Base-by-base conservation (phyloP, 345 rosid species). In the Rubroshorea leprosula region DNA sequence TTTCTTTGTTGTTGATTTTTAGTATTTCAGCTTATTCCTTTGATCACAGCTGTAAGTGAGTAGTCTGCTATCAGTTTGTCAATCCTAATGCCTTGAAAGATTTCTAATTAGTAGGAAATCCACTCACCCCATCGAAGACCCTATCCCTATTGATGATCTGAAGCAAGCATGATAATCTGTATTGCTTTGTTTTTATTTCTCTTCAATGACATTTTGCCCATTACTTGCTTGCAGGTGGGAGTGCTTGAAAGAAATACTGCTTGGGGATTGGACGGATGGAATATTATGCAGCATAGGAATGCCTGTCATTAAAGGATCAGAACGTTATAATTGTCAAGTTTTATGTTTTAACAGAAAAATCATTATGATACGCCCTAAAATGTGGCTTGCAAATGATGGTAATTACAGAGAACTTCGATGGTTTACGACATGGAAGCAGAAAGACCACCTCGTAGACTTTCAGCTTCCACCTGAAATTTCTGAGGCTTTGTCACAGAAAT, bases 341-440 rank as follows among this genome's bases (percentile, higher is more conserved):
- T 68, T 89, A 9, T 93, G 99, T 66, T 73, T 87, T 68, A 82
- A 93, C 73, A 60, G 77, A 47, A 83, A 78, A 73, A 93, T 93
- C 65, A 44, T 93, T 58, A 83, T 89, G 97, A 80, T 93, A 39
- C 83, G 98, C 41, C 97, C 97, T 5, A 93, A 93, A 57, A 68
- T 93, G 85, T 89, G 94, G 82, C 97, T 85, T 24, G 99, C 95
- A 24, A 89, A 93, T 49, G 96, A 85, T 70, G 96, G 96, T 9
- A 87, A 83, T 73, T 89, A 79, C 65, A 77, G 97, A 61, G 99
- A 93, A 70, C 85, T 80, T 0, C 66, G 99, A 6, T 93, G 96
- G 96, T 93, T 93, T 69, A 89, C 91, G 0, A 70, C 90, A 29
- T 93, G 97, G 99, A 84, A 87, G 66, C 88, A 76, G 62, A 79